phyloP scores from a whole-genome alignment of 208 protist genomes.

The Trichomonas vaginalis region DNA sequence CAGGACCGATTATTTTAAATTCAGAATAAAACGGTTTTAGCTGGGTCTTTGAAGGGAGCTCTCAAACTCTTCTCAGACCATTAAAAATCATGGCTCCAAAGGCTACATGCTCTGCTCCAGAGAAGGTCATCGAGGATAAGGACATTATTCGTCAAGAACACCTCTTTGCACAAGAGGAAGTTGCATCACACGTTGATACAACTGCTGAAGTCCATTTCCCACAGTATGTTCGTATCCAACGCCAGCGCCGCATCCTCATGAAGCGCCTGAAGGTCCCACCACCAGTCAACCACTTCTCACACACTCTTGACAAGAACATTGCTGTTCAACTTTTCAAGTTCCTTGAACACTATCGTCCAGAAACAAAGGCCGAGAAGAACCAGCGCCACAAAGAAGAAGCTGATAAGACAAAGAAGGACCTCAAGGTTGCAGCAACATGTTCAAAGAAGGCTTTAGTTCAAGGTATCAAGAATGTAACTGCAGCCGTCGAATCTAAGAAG shows the following conservation, averaged over 20 bases:
- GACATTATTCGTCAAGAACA: background rate
- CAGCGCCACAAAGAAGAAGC: conserved; percentile 67
- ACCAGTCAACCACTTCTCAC: conserved; percentile 69
- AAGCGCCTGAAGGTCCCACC: conserved; percentile 86
- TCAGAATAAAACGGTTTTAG: background rate
- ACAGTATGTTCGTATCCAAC: conserved; percentile 89
- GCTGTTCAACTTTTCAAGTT: conserved; percentile 56
- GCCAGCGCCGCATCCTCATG: conserved; percentile 81
- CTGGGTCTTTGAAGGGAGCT: background rate
- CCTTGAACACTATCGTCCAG: conserved; percentile 63
- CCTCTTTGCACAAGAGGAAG: conserved; percentile 9
- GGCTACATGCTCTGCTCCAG: background rate
- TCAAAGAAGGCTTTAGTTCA: conserved; percentile 71
- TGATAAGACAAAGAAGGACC: conserved; percentile 34
- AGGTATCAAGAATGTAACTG: conserved; percentile 91
- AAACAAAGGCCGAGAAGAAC: conserved; percentile 63
- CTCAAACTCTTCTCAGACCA: background rate
- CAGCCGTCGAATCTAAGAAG: conserved; percentile 88
- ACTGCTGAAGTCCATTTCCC: conserved; percentile 55
- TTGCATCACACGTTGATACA: background rate
- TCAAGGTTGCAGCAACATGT: conserved; percentile 48
- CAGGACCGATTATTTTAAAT: background rate
- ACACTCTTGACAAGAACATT: conserved; percentile 48
- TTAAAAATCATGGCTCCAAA: background rate
- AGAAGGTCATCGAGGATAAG: background rate